phyloP scores from a whole-genome alignment of 805 yeast genomes.

The Sungouiozyma ichnusensis region DNA sequence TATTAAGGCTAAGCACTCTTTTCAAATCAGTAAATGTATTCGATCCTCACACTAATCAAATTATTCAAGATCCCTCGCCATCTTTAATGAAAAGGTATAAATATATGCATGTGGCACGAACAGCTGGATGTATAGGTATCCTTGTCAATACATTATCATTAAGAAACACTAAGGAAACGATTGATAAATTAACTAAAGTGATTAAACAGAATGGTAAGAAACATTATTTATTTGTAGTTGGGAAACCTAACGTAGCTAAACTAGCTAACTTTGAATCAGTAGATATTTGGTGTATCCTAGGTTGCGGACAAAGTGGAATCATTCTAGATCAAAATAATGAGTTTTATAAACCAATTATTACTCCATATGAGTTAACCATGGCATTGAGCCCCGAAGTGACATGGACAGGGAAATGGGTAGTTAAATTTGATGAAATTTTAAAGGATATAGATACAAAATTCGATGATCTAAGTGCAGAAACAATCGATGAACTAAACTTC shows the following conservation, averaged over 20 bases:
- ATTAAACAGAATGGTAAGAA: conserved; percentile 75
- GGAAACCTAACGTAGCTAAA: conserved; percentile 95
- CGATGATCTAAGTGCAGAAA: conserved; percentile 19
- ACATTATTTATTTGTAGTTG: conserved; percentile 89
- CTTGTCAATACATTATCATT: conserved; percentile 83
- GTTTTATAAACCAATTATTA: conserved; percentile 81
- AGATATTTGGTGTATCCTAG: conserved; percentile 89
- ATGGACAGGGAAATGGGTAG: conserved; percentile 93
- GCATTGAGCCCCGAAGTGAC: conserved; percentile 66
- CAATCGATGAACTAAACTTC: conserved; percentile 2
- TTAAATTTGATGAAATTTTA: conserved; percentile 56
- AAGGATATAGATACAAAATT: conserved; percentile 28
- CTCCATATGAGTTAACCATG: conserved; percentile 82
- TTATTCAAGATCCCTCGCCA: conserved; percentile 54
- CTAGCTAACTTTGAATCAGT: conserved; percentile 91
- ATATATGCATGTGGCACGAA: conserved; percentile 77
- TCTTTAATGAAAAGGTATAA: conserved; percentile 76
- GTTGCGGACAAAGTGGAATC: conserved; percentile 91
- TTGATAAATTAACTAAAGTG: conserved; percentile 49
- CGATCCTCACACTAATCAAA: conserved; percentile 31
- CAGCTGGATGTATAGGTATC: conserved; percentile 87
- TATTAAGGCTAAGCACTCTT: conserved; percentile 63
- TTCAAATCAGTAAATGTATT: conserved; percentile 45
- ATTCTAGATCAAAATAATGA: conserved; percentile 70
- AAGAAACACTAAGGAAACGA: conserved; percentile 56